phyloP scores from a whole-genome alignment of 176 grass and related monocot genomes.

The Musa acuminata region DNA sequence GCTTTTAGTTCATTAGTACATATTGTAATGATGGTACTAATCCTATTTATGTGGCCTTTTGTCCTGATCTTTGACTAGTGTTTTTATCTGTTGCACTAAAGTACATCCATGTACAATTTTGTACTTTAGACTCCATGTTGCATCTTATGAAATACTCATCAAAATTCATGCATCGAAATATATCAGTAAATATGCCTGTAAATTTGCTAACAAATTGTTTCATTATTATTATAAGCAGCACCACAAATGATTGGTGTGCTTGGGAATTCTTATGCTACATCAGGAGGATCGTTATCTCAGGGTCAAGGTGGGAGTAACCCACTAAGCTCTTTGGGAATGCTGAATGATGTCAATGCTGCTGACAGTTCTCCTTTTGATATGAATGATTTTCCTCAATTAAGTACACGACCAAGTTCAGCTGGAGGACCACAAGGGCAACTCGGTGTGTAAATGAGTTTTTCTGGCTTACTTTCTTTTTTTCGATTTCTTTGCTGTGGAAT shows the following conservation, averaged over 20 bases:
- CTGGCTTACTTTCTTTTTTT: neutral
- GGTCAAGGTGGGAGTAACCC: slow-evolving; percentile 79
- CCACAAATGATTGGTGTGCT: slow-evolving; percentile 80
- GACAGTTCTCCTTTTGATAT: slow-evolving; percentile 85
- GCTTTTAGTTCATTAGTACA: neutral
- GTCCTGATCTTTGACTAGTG: neutral
- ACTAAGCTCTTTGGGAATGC: slow-evolving; percentile 78
- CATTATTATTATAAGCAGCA: slow-evolving; percentile 24
- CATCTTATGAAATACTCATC: neutral
- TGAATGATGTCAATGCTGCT: slow-evolving; percentile 64
- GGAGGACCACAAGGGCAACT: slow-evolving; percentile 91
- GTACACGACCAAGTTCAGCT: slow-evolving; percentile 79
- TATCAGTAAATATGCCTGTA: neutral
- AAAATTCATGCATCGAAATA: neutral
- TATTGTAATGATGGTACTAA: neutral
- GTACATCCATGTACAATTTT: neutral
- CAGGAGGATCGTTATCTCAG: slow-evolving; percentile 66
- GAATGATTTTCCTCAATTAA: slow-evolving; percentile 97
- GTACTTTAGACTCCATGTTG: neutral
- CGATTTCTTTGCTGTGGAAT: neutral
- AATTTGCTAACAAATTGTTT: slow-evolving; percentile 1
- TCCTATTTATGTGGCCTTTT: neutral
- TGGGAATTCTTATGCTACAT: slow-evolving; percentile 74
- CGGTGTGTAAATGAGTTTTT: slow-evolving; percentile 37
- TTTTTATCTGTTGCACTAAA: neutral